Evolutionary conservation across 345 rosid genomes (phyloP).

Genomic region (Linum usitatissimum): DNA sequence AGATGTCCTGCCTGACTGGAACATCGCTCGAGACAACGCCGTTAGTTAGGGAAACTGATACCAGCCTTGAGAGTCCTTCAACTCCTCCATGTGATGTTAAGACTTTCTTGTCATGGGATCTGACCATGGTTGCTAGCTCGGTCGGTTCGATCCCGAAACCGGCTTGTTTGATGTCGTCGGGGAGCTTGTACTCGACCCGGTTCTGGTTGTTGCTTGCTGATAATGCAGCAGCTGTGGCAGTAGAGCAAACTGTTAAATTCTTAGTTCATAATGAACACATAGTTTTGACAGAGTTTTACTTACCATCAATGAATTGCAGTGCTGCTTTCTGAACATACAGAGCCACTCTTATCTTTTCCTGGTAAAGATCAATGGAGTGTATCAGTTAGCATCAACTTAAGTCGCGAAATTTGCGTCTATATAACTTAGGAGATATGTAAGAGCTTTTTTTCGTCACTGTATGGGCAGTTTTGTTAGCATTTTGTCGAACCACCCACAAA

Average conservation of each 20-base stretch:
- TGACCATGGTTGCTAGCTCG: slow-evolving; percentile 25
- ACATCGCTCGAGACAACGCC: slow-evolving; percentile 42
- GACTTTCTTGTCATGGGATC: slow-evolving; percentile 24
- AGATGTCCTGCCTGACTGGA: slow-evolving; percentile 39
- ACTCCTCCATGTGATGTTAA: slow-evolving; percentile 30
- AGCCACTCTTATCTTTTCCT: slow-evolving; percentile 44
- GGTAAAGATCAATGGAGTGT: background rate
- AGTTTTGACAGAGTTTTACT: background rate
- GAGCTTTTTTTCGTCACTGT: too few species aligned
- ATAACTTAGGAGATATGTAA: too few species aligned
- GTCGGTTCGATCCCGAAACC: slow-evolving; percentile 36
- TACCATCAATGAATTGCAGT: slow-evolving; percentile 41
- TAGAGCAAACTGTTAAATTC: background rate
- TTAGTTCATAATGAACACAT: background rate
- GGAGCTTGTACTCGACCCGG: slow-evolving; percentile 21
- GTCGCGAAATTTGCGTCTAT: too few species aligned
- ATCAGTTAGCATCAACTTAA: background rate
- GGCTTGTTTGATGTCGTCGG: slow-evolving; percentile 22
- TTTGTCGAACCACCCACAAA: too few species aligned
- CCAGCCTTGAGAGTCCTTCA: slow-evolving; percentile 26
- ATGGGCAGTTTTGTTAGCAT: too few species aligned
- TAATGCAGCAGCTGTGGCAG: slow-evolving; percentile 27
- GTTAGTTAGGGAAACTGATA: slow-evolving; percentile 29
- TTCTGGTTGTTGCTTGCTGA: background rate
- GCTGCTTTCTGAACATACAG: slow-evolving; percentile 48